A percentile compares a stretch with the other conserved stretches of the same genome.
Evolutionary conservation across 2,329 filamentous ascomycete genomes (phyloP).

Genomic region (Rhinocladiella mackenziei): DNA sequence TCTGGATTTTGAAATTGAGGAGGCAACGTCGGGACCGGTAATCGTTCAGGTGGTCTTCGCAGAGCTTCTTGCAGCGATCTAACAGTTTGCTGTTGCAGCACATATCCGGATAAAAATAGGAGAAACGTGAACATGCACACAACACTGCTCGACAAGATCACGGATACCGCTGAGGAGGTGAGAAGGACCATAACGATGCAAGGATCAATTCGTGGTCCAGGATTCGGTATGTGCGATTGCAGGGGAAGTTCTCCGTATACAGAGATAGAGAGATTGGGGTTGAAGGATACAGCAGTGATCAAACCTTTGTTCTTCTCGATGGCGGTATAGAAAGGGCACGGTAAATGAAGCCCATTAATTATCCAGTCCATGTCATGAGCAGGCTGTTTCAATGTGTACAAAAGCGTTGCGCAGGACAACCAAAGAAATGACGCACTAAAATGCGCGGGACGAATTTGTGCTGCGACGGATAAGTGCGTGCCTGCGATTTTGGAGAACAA

Average conservation of each 20-base stretch:
- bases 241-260: no score
- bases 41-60: conserved; percentile 44
- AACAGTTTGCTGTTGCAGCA: conserved; percentile 81
- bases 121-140: conserved; percentile 74
- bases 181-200: conserved; percentile 41
- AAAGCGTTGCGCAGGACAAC: conserved; percentile 11
- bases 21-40: conserved; percentile 32
- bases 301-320: no score
- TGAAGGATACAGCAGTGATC: no score
- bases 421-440: no score
- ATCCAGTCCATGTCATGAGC: not conserved
- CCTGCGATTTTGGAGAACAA: not conserved
- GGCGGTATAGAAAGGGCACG: no score
- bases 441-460: not conserved
- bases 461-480: not conserved
- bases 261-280: no score
- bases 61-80: conserved; percentile 72
- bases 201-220: conserved; percentile 5
- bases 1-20: conserved; percentile 25
- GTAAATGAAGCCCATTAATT: not conserved
- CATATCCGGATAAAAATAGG: conserved; percentile 83
- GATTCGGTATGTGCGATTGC: no score
- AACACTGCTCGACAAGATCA: conserved; percentile 42
- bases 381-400: conserved; percentile 5
- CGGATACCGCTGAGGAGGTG: conserved; percentile 43